These are phyloP conservation scores for Aspergillus sp. DNA, from an alignment of 2,329 filamentous ascomycete species.

Conservation along the genomic window DNA sequence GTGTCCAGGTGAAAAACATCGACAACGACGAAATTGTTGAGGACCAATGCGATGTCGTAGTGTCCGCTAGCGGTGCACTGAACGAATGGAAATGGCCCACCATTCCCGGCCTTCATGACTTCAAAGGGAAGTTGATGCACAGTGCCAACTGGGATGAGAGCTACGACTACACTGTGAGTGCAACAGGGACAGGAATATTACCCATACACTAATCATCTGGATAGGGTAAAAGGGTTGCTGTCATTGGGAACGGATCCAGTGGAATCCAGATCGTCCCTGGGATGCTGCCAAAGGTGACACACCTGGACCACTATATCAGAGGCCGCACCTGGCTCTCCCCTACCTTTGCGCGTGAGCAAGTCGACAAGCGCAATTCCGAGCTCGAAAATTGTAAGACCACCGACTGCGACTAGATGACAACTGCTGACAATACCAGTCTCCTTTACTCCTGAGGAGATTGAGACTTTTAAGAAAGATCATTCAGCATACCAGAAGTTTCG, in stretches of 20 bases:
- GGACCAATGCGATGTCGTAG: conserved; percentile 35
- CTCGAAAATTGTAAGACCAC: conserved; percentile 28
- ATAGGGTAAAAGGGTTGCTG: conserved; percentile 34
- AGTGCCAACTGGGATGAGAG: conserved; percentile 44
- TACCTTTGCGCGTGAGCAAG: conserved; percentile 27
- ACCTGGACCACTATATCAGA: conserved; percentile 38
- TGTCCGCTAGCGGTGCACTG: conserved; percentile 41
- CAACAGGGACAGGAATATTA: not conserved
- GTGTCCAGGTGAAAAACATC: conserved; percentile 22
- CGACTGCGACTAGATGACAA: not conserved
- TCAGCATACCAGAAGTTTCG: conserved; percentile 33
- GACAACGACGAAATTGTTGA: conserved; percentile 18
- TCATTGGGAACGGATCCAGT: conserved; percentile 42
- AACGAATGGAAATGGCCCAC: conserved; percentile 48
- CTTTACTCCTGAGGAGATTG: conserved; percentile 33
- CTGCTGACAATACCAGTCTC: conserved; percentile 21
- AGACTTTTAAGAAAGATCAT: conserved; percentile 32
- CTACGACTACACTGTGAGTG: conserved; percentile 33
- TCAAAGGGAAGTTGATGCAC: conserved; percentile 48
- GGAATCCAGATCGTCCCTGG: conserved; percentile 44
- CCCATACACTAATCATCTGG: not conserved
- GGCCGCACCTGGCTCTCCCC: conserved; percentile 33
- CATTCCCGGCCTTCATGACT: conserved; percentile 48
- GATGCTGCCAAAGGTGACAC: conserved; percentile 39
- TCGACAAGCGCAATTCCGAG: conserved; percentile 26